These are phyloP conservation scores for Colletotrichum godetiae DNA, from an alignment of 2,329 filamentous ascomycete genomes.

Conservation along the genomic window DNA sequence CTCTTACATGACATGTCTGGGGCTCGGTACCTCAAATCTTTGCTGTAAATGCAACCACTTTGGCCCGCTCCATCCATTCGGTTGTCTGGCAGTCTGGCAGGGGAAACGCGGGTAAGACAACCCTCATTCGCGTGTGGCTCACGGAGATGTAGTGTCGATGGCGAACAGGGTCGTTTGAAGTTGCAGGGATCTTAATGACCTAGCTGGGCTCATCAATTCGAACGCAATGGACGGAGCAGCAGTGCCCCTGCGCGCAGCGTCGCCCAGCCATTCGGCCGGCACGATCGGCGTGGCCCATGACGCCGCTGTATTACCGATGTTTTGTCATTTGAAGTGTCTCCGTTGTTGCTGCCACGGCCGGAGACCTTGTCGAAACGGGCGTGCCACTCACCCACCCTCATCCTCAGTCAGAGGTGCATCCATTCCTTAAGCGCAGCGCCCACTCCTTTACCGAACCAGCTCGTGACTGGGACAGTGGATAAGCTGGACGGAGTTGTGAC, in stretches of 20 bases:
- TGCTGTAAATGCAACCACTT: constrained; percentile 21
- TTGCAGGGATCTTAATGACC: constrained; percentile 35
- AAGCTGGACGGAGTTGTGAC: neutral
- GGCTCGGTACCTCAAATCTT: constrained; percentile 13
- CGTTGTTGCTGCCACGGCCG: constrained; percentile 3
- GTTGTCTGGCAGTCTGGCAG: constrained; percentile 11
- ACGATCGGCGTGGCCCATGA: constrained; percentile 30
- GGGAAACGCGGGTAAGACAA: constrained; percentile 32
- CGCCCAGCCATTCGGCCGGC: constrained; percentile 16
- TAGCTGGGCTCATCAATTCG: constrained; percentile 10
- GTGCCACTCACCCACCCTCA: constrained; percentile 25
- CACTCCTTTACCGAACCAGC: neutral
- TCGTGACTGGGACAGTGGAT: constrained; percentile 24
- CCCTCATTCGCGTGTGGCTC: constrained; percentile 20
- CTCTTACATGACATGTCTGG: constrained; percentile 26
- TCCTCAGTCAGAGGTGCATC: constrained; percentile 27
- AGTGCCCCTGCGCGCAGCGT: neutral
- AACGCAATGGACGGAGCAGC: constrained; percentile 13
- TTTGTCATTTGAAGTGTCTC: constrained; percentile 5
- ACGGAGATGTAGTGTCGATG: constrained; percentile 4
- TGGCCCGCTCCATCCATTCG: constrained; percentile 2
- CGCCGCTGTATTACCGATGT: constrained; percentile 24
- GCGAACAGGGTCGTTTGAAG: constrained; percentile 8
- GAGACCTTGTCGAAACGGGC: constrained; percentile 31
- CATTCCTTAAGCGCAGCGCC: constrained; percentile 15